A percentile compares a stretch with the other conserved stretches of the same genome.
phyloP scores from a whole-genome alignment of 1,139 yeast genomes.

The Debaryomyces psychrophilus region DNA sequence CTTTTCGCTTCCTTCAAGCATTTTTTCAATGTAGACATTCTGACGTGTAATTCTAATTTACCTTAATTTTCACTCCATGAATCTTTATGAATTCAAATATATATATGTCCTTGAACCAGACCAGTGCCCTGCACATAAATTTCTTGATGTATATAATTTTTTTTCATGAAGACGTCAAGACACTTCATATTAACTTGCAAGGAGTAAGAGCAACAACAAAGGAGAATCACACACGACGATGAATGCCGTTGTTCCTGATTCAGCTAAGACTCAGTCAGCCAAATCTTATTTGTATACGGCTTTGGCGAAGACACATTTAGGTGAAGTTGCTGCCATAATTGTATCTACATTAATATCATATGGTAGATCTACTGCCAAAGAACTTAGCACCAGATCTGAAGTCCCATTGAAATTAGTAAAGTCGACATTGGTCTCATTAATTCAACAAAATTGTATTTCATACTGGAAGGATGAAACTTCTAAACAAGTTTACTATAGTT shows the following conservation, averaged over 20 bases:
- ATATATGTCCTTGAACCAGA: neutral
- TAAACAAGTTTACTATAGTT: slow-evolving; percentile 53
- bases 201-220: neutral
- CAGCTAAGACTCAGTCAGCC: slow-evolving; percentile 59
- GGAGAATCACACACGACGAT: slow-evolving; percentile 9
- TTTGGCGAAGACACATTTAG: slow-evolving; percentile 58
- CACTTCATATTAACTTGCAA: neutral
- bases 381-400: slow-evolving; percentile 44
- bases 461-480: slow-evolving; percentile 52
- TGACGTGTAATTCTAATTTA: neutral
- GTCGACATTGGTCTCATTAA: slow-evolving; percentile 61
- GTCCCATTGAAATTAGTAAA: slow-evolving; percentile 51
- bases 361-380: slow-evolving; percentile 58
- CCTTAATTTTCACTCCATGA: neutral
- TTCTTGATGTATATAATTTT: neutral
- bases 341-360: slow-evolving; percentile 58
- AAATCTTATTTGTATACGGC: slow-evolving; percentile 59
- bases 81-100: neutral
- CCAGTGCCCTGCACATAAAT: slow-evolving; percentile 4
- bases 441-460: slow-evolving; percentile 66
- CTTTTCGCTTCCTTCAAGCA: slow-evolving; percentile 60
- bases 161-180: slow-evolving; percentile 5
- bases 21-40: slow-evolving; percentile 39
- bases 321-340: slow-evolving; percentile 63
- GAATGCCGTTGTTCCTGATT: slow-evolving; percentile 22